Base-by-base conservation (phyloP, 176 grass and related monocot genomes). In the Avena insularis region DNA sequence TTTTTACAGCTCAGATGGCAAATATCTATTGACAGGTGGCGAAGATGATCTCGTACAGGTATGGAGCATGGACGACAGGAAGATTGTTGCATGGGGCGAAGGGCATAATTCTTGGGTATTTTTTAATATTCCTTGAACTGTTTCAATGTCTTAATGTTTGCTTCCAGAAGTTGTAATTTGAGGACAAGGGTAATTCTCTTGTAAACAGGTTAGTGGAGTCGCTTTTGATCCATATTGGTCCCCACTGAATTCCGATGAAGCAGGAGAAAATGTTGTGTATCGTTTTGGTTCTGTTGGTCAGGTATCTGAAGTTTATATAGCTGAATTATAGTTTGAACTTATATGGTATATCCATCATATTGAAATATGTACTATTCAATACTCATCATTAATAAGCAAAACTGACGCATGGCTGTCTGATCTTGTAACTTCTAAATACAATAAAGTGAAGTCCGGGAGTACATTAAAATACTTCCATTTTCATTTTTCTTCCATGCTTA, bases 41-140 rank as follows among this genome's bases (percentile, higher is more conserved):
- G 96, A 98, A 94, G 96, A 98, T 90, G 96, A 98, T 90, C 83
- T 98, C 80, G 96, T 98, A 38, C 96, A 98, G 88, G 87, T 98
- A 76, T 98, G 96, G 96, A 92, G 96, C 82, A 94, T 95, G 87
- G 96, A 98, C 21, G 90, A 94, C 16, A 80, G 90, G 74, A 98
- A 95, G 81, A 98, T 95, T 75, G 96, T 98, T 80, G 93, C 96
- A 35, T 98, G 93, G 90, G 93, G 93, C 6, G 96, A 98, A 84
- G 96, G 96, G 35, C 96, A 98, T 92, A 98, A 94, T 92, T 98
- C 96, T 29, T 98, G 97, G 97, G 97, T 96, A 94, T 36, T 83
- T 62, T 84, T 81, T 78, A 20, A 14, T 63, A 56, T 88, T 21
- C 58, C 23, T 65, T 79, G 31, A 71, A 66, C 31, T 78, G 73